These are phyloP conservation scores for Globisporangium spiculum DNA, from an alignment of 352 stramenopile genomes.

Conservation along the genomic window DNA sequence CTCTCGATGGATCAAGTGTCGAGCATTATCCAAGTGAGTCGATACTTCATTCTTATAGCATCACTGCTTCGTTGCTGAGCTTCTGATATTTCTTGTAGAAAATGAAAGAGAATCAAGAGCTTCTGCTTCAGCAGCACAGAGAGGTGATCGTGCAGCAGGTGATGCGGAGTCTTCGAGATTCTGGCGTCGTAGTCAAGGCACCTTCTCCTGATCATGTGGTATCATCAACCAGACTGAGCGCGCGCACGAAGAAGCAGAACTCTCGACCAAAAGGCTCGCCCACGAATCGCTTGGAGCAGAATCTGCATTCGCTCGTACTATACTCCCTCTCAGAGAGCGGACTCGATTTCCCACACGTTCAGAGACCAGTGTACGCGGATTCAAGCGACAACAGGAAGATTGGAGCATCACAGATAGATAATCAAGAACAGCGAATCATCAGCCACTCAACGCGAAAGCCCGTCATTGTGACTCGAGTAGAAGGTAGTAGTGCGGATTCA, in stretches of 20 bases:
- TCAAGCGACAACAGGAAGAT: conserved; percentile 1
- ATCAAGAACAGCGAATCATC: background rate
- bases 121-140: conserved; percentile 50
- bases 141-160: conserved; percentile 63
- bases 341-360: conserved; percentile 59
- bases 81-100: conserved; percentile 9
- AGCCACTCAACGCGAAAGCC: background rate
- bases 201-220: background rate
- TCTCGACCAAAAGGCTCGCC: background rate
- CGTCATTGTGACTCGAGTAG: conserved; percentile 1
- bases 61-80: background rate
- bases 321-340: conserved; percentile 65
- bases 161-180: conserved; percentile 42
- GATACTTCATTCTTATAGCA: background rate
- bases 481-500: background rate
- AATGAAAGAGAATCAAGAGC: conserved; percentile 40
- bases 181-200: conserved; percentile 16
- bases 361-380: conserved; percentile 11
- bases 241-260: background rate
- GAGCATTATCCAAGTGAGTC: conserved; percentile 24
- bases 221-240: background rate
- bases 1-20: conserved; percentile 28
- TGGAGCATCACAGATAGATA: background rate
- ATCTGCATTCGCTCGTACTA: conserved; percentile 43
- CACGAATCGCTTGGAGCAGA: conserved; percentile 37